Conservation (phyloP, 129 eudicot species). For the Pulicaria dysenterica region DNA sequence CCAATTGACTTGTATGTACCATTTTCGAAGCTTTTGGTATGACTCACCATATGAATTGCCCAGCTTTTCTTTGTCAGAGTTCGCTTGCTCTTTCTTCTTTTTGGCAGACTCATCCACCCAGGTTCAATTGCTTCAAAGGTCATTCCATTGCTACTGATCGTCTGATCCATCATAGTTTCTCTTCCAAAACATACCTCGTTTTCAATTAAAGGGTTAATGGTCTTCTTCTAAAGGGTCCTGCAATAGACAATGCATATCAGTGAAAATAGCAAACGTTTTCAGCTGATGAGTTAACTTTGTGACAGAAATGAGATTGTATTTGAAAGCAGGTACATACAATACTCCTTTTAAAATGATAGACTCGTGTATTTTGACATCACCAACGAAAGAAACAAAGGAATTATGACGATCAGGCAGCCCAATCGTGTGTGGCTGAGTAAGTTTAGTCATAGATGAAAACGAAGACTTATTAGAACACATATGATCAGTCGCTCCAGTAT, state of each 20-base stretch:
- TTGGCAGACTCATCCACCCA: constrained; percentile 47
- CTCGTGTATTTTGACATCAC: not conserved
- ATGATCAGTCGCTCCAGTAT: no score
- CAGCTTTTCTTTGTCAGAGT: constrained; percentile 87
- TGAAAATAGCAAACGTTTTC: not conserved
- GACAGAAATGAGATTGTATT: not conserved
- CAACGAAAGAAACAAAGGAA: not conserved
- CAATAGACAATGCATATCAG: not conserved
- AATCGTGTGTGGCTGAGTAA: not conserved
- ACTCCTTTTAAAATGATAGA: no score
- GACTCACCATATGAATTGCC: constrained; percentile 94
- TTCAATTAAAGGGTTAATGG: not conserved
- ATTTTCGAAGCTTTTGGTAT: constrained; percentile 83
- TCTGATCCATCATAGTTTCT: constrained; percentile 1
- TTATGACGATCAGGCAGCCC: not conserved
- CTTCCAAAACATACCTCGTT: not conserved
- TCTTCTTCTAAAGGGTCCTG: no score
- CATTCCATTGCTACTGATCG: not conserved
- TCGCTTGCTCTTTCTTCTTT: constrained; percentile 77
- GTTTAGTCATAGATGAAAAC: not conserved
- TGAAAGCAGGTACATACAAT: no score
- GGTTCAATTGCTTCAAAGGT: not conserved
- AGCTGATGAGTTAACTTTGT: not conserved
- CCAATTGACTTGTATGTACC: constrained; percentile 78
- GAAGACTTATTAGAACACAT: not conserved